Evolutionary conservation across 208 protist genomes (phyloP), one percentile per base, ranked within the genome.

Genomic region (Novymonas esmeraldas): DNA sequence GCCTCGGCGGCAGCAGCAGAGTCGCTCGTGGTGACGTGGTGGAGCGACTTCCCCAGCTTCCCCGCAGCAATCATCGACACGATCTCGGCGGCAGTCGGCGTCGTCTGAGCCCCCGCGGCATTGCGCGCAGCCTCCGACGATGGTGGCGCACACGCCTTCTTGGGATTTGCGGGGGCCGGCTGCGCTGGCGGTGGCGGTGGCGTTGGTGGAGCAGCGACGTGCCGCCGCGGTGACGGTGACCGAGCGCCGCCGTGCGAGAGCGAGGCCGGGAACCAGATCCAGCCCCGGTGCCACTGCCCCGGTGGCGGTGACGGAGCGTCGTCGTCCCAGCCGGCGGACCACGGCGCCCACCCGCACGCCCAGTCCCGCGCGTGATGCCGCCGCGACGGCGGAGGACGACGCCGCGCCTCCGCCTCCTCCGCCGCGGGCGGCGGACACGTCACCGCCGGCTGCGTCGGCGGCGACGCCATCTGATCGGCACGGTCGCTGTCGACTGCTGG

Each of bases 11-110:
- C 34, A n/a, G 34, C 36, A 28, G 38, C 54, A 28, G 34, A 22
- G 4, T 59, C 54, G n/a, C n/a, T n/a, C n/a, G n/a, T n/a, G n/a
- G 36, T 11, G 28, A 46, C 67, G 45, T 70, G 78, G 24, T 45
- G 42, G 26, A 63, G 46, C 48, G 77, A 69, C 56, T 70, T 74
- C 41, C 66, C 64, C 50, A 60, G 39, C 31, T 70, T 24, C 11
- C 63, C 69, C n/a, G 57, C 50, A 7, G 77, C 72, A 29, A 81
- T 64, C 65, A 56, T 66, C 3, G 75, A 76, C 18, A 79, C 76
- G 31, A 79, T 59, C 44, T 86, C 76, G 2, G 67, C 55, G 26
- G 67, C 68, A 18, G 68, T 48, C 18, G 61, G n/a, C 36, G 70
- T 58, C 6, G 45, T 24, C 41, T 66, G 44, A 9, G 29, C 64